These are phyloP conservation scores for Malassezia pachydermatis DNA, from an alignment of 1,284 basidiomycete species.

Conservation along the genomic window DNA sequence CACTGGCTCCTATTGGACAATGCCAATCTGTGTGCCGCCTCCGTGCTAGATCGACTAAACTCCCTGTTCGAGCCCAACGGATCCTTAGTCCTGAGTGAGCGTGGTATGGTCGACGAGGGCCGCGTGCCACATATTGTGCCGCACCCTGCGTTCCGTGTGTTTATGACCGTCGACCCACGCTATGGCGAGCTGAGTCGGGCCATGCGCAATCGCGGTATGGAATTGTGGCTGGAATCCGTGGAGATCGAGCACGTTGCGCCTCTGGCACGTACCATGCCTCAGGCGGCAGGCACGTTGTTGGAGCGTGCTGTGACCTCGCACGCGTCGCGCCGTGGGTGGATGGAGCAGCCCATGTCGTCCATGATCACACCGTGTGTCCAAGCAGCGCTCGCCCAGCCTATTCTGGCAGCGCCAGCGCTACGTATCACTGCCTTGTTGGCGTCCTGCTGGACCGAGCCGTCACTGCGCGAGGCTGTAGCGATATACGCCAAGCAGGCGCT, in stretches of 20 bases:
- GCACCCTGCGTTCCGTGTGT: conserved; percentile 78
- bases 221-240: conserved; percentile 54
- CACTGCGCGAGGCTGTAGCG: not conserved
- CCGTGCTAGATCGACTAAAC: conserved; percentile 91
- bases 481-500: conserved; percentile 9
- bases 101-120: conserved; percentile 72
- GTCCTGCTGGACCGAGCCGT: not conserved
- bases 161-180: conserved; percentile 85
- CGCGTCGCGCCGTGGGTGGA: conserved; percentile 5
- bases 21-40: conserved; percentile 88
- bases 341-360: not conserved
- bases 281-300: not conserved
- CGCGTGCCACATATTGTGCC: conserved; percentile 66
- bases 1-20: conserved; percentile 84
- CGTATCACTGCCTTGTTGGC: not conserved
- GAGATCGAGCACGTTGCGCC: conserved; percentile 4
- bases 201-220: conserved; percentile 94
- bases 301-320: conserved; percentile 5
- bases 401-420: not conserved
- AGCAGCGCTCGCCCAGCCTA: not conserved
- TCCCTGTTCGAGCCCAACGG: conserved; percentile 86
- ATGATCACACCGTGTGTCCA: not conserved
- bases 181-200: conserved; percentile 90
- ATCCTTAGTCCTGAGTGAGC: conserved; percentile 71
- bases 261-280: not conserved